Percentiles rank a stretch among this genome's conserved stretches.
Evolutionary conservation across 2,329 filamentous ascomycete species (phyloP).

Genomic region (Fusarium mangiferae): DNA sequence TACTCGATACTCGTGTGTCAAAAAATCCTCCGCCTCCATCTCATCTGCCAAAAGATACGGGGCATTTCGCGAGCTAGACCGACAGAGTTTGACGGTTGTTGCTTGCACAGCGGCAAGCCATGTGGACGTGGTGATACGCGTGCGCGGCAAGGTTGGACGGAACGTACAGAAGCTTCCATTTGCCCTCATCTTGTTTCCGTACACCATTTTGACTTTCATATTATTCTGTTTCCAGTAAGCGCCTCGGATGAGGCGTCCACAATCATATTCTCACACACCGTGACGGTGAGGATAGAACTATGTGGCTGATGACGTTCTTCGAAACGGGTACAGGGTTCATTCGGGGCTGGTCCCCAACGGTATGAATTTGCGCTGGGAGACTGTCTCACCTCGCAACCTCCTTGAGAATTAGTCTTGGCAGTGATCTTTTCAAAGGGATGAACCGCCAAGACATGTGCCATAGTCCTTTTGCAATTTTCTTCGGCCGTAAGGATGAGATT

Average conservation of each 20-base stretch:
- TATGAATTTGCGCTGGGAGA: background rate
- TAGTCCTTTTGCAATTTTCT: background rate
- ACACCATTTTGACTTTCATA: background rate
- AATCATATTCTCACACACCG: background rate
- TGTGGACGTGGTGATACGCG: slow-evolving; percentile 23
- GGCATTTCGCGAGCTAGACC: background rate
- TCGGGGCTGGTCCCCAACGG: background rate
- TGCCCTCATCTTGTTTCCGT: slow-evolving; percentile 13
- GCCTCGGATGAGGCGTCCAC: slow-evolving; percentile 1
- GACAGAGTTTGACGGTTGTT: slow-evolving; percentile 10
- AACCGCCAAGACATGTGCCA: slow-evolving; percentile 1
- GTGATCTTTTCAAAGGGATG: background rate
- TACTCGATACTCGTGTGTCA: slow-evolving; percentile 26
- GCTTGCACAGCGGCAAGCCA: slow-evolving; percentile 23
- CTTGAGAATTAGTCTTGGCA: background rate
- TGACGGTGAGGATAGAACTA: slow-evolving; percentile 2
- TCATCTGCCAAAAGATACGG: background rate
- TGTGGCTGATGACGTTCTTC: slow-evolving; percentile 23
- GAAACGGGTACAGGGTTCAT: background rate
- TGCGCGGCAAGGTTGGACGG: slow-evolving; percentile 13
- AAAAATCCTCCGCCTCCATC: background rate
- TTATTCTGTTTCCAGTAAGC: slow-evolving; percentile 11
- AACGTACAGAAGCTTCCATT: slow-evolving; percentile 1
- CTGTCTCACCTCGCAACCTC: slow-evolving; percentile 1
- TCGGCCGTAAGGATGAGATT: slow-evolving; percentile 15